phyloP scores from a whole-genome alignment of 257 asterid genomes.

The Solanum bukasovii region DNA sequence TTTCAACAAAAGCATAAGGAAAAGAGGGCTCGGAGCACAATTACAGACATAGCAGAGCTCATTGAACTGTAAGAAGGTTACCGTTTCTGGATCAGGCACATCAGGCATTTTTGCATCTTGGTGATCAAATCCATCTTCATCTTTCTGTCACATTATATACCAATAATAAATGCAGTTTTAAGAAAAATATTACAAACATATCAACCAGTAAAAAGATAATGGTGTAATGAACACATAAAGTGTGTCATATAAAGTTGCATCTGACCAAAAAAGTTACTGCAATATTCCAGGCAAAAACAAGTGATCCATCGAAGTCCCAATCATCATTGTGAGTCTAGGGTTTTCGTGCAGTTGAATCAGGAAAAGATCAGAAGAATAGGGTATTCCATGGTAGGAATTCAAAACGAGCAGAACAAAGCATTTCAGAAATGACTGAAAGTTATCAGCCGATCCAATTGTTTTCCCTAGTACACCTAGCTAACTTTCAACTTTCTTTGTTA shows the following conservation, averaged over 20 bases:
- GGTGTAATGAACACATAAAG: neutral
- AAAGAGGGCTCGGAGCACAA: neutral
- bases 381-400: too few species aligned
- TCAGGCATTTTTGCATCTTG: constrained; percentile 73
- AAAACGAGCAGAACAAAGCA: neutral
- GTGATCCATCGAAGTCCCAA: too few species aligned
- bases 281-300: too few species aligned
- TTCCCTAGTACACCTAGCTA: neutral
- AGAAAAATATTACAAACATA: neutral
- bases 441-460: neutral
- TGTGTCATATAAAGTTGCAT: neutral
- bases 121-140: constrained; percentile 70
- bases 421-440: neutral
- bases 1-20: neutral
- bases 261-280: neutral
- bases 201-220: neutral
- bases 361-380: too few species aligned
- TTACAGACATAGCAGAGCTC: neutral
- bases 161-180: neutral
- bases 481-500: neutral
- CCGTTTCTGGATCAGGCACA: constrained; percentile 79
- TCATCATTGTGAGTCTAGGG: too few species aligned
- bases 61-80: constrained; percentile 12
- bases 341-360: too few species aligned
- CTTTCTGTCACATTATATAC: constrained; percentile 46